Base-by-base conservation (phyloP, 1,284 basidiomycete genomes). In the Leccinum griseonigrum region DNA sequence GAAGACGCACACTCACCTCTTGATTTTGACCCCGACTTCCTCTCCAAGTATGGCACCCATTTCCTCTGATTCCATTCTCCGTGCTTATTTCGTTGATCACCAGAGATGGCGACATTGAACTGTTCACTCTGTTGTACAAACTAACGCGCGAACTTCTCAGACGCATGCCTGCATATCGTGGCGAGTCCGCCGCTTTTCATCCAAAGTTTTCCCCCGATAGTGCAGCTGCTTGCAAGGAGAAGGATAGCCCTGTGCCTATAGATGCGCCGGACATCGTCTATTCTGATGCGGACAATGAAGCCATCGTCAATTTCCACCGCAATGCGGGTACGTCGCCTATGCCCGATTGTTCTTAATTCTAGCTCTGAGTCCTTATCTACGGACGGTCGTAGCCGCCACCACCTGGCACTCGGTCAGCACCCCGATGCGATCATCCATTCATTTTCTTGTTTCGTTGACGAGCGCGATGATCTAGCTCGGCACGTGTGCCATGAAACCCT, bases 381-480 rank as follows among this genome's bases (percentile, higher is more conserved):
- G 7, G 22, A 54, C 3, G 28, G 6, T 6, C 13, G 31, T 31
- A 85, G 85, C 79, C 4, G 58, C 57, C 16, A 81, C 83, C 0
- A 72, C 78, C 0, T 86, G 81, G 81, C 87, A 88, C 66, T 81
- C 85, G 60, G 86, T 86, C 63, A 64, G 81, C 2, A 52, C 16
- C 22, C 29, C 3, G 1, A 31, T 16, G 10, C 0, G n/a, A 3
- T 31, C 51, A 3, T 2, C 8, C 6, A 22, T 10, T 6, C n/a
- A 5, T 14, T 16, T 4, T 22, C 29, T 3, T 4, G 32, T 7
- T 54, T 34, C 13, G 8, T 40, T 60, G 22, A 64, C 36, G 13
- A 13, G 22, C 0, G 11, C 1, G 14, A 26, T 34, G 0, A 31
- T 56, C 8, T 50, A 70, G 72, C 65, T 74, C 3, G 72, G 72